These are phyloP conservation scores for Mitosporidium daphniae DNA, from an alignment of 371 early-diverging fungal species.

Conservation along the genomic window DNA sequence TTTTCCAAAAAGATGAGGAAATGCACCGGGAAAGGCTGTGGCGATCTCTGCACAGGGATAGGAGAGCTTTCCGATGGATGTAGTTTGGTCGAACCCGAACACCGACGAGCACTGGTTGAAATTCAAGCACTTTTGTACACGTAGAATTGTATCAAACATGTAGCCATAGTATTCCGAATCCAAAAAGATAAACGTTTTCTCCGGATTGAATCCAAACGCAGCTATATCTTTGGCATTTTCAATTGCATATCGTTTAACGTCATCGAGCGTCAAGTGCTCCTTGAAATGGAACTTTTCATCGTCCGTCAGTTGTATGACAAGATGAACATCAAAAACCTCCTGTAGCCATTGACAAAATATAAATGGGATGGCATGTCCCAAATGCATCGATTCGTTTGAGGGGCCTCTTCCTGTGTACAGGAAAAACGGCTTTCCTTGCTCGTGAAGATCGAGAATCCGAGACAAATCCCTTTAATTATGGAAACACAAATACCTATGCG, in stretches of 20 bases:
- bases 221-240: constrained; percentile 89
- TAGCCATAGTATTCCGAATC: constrained; percentile 62
- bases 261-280: constrained; percentile 45
- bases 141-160: constrained; percentile 6
- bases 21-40: constrained; percentile 7
- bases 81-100: constrained; percentile 6
- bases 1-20: constrained; percentile 3
- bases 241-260: constrained; percentile 28
- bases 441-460: constrained; percentile 44
- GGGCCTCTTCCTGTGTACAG: constrained; percentile 99
- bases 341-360: constrained; percentile 83
- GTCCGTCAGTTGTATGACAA: constrained; percentile 95
- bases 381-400: constrained; percentile 70
- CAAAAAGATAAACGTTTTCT: constrained; percentile 92
- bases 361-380: constrained; percentile 95
- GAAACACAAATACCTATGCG: constrained; percentile 29
- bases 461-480: constrained; percentile 33
- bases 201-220: constrained; percentile 82
- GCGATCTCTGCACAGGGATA: constrained; percentile 9
- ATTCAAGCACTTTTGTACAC: constrained; percentile 6
- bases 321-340: constrained; percentile 68
- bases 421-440: constrained; percentile 78
- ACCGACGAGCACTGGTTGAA: constrained; percentile 8
- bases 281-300: constrained; percentile 98
- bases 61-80: constrained; percentile 7